Conservation (phyloP, 768 basidiomycete species). For the Mycena kentingensis region DNA sequence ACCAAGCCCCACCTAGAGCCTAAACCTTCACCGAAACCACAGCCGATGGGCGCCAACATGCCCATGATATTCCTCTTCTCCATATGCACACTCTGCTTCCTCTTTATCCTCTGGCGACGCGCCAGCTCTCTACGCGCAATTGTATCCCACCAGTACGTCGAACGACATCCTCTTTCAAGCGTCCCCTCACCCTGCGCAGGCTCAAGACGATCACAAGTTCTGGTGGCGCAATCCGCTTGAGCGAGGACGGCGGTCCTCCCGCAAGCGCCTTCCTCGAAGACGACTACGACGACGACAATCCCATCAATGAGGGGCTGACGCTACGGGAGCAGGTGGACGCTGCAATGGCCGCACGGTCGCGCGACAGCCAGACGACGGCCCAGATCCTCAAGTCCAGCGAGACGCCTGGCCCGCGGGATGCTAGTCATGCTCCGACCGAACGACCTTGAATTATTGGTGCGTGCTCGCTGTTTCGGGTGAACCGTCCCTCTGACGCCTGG, state of each 20-base stretch:
- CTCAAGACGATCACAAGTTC: conserved; percentile 54
- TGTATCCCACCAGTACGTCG: conserved; percentile 62
- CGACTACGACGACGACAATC: conserved; percentile 58
- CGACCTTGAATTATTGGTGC: no score
- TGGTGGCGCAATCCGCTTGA: conserved; percentile 66
- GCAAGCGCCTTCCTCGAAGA: conserved; percentile 65
- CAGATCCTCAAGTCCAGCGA: no score
- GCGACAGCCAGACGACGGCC: neutral
- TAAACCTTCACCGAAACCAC: conserved; percentile 58
- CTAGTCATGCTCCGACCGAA: no score
- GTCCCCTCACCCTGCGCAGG: conserved; percentile 34
- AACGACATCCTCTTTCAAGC: neutral
- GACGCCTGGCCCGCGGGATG: no score
- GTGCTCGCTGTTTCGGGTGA: no score
- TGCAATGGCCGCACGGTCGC: neutral
- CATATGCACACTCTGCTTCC: conserved; percentile 53
- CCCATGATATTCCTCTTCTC: conserved; percentile 58
- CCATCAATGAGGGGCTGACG: conserved; percentile 31
- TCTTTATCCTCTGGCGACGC: conserved; percentile 67
- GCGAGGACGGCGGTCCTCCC: conserved; percentile 72
- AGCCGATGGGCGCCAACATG: conserved; percentile 62
- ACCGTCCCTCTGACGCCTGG: no score
- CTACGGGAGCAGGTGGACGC: conserved; percentile 1
- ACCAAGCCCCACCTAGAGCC: no score
- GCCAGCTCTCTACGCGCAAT: conserved; percentile 56